These are phyloP conservation scores for Geranium incanum DNA, from an alignment of 441 rosid species.

Conservation along the genomic window DNA sequence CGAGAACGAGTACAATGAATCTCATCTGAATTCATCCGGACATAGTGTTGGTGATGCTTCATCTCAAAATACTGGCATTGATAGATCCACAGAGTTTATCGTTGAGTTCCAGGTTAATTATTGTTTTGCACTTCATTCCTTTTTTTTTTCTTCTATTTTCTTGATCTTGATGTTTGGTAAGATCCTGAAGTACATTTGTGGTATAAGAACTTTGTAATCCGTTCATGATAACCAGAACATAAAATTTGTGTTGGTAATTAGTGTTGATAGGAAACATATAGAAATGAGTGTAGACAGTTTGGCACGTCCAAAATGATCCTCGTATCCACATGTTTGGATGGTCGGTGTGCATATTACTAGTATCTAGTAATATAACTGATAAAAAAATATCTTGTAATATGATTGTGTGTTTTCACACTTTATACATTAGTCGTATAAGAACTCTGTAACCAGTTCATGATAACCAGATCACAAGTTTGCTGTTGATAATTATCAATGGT, in stretches of 20 bases:
- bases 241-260: neutral
- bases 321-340: no score
- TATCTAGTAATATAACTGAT: no score
- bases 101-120: constrained; percentile 74
- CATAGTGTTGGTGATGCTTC: constrained; percentile 32
- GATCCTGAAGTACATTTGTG: neutral
- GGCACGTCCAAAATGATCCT: no score
- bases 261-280: no score
- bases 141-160: neutral
- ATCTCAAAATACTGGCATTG: constrained; percentile 38
- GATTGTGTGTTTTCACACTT: no score
- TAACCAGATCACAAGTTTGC: no score
- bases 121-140: neutral
- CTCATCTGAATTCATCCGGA: constrained; percentile 27
- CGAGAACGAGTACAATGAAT: constrained; percentile 45
- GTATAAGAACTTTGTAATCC: neutral
- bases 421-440: no score
- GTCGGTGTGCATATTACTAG: no score
- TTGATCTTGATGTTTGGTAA: neutral
- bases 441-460: no score
- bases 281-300: no score
- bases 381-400: no score
- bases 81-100: constrained; percentile 52
- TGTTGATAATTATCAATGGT: no score
- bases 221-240: neutral